Evolutionary conservation across 345 rosid species (phyloP), one percentile per base, ranked within the genome.

Genomic region (Moricandia moricandioides): DNA sequence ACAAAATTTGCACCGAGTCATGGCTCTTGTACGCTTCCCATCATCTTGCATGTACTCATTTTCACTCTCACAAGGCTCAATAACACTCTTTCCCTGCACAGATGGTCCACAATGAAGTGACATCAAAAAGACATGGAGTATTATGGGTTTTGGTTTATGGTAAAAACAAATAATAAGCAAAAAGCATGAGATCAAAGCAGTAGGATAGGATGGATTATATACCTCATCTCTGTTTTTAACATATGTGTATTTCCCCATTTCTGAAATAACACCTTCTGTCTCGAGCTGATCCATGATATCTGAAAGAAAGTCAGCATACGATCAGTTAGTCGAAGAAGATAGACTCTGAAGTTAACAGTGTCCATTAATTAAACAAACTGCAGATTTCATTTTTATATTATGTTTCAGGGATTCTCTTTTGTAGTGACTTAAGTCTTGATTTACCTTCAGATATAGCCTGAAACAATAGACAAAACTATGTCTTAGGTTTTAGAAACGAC

Each of bases 21-120:
- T 10, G 43, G 77, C 85, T 71, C 91, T 88, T 54, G 86, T 75
- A 85, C 85, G 83, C 79, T 82, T 89, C 65, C 65, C 92, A 72
- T 86, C 87, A 35, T 88, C 93, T 70, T 88, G 85, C 82, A 85
- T 84, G 68, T 85, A 89, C 77, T 82, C 86, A 74, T 86, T 86
- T 77, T 89, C 97, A 82, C 90, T 90, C 83, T 89, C 94, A 74
- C 97, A 95, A 47, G 97, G 97, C 80, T 94, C 98, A 66, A 94
- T 97, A 71, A 91, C 97, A 63, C 97, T 94, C 85, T 95, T 90
- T 37, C 89, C 98, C 98, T 95, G 83, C 39, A 66, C 34, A 81
- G 60, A 31, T 71, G 21, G 77, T 65, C 57, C 29, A 39, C 39
- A 10, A 51, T 8, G 24, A 16, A 69, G 57, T 54, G 40, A 29